Evolutionary conservation across 345 rosid genomes (phyloP).

Genomic region (Durio zibethinus): DNA sequence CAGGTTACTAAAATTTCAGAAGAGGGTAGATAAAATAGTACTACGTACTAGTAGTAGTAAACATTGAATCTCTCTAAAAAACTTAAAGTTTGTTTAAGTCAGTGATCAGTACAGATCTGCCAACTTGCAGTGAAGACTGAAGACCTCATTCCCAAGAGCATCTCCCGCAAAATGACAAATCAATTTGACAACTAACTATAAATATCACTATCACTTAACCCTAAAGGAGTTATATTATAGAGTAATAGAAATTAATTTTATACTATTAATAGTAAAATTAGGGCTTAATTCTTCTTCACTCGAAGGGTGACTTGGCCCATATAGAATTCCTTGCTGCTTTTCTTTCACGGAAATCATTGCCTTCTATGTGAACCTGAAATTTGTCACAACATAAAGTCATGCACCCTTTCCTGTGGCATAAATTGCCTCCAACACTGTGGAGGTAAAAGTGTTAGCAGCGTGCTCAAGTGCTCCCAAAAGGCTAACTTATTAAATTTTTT

Average conservation of each 20-base stretch:
- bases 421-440: slow-evolving; percentile 24
- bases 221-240: not conserved
- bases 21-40: not conserved
- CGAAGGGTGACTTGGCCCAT: slow-evolving; percentile 57
- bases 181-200: not conserved
- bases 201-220: not conserved
- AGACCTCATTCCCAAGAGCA: not conserved
- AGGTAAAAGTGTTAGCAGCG: not conserved
- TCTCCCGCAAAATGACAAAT: not conserved
- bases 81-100: not conserved
- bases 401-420: slow-evolving; percentile 29
- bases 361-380: slow-evolving; percentile 57
- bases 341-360: slow-evolving; percentile 61
- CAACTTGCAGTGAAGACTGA: not conserved
- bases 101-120: not conserved
- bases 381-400: slow-evolving; percentile 28
- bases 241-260: not conserved
- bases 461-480: slow-evolving; percentile 26
- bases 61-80: not conserved
- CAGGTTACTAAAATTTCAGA: not conserved
- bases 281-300: slow-evolving; percentile 12
- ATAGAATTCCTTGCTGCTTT: slow-evolving; percentile 70
- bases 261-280: not conserved
- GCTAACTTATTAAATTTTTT: slow-evolving; percentile 10
- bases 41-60: not conserved